Percentiles rank a stretch among this genome's conserved stretches.
phyloP scores from a whole-genome alignment of 805 yeast species.

The Nakazawaea peltata region DNA sequence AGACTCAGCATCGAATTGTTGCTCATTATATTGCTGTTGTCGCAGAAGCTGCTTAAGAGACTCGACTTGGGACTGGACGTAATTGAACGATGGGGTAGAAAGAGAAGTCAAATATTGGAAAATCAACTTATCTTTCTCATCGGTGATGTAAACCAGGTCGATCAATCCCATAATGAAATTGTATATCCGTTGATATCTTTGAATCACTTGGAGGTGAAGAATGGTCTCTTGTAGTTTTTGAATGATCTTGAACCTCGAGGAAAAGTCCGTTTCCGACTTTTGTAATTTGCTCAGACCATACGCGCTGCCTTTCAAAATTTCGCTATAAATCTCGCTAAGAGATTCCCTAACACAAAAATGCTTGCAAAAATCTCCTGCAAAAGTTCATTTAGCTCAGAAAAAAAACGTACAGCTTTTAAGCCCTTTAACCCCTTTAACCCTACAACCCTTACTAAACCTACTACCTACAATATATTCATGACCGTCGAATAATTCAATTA shows the following conservation, averaged over 20 bases:
- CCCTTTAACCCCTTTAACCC: too few relatives aligned
- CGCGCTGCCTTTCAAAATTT: too few relatives aligned
- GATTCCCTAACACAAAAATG: too few relatives aligned
- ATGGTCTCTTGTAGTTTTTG: background rate
- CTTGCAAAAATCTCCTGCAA: too few relatives aligned
- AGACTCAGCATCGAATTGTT: slow-evolving; percentile 8
- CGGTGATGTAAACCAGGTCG: slow-evolving; percentile 21
- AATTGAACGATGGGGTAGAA: slow-evolving; percentile 19
- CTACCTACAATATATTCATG: too few relatives aligned
- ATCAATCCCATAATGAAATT: slow-evolving; percentile 26
- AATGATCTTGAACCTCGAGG: too few relatives aligned
- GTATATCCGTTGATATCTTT: background rate
- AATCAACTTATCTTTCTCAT: slow-evolving; percentile 17
- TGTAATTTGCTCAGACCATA: background rate
- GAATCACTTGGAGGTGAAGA: background rate
- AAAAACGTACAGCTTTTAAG: too few relatives aligned
- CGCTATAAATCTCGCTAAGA: too few relatives aligned
- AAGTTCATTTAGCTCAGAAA: too few relatives aligned
- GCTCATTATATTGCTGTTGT: slow-evolving; percentile 6
- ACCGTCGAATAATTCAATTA: too few relatives aligned
- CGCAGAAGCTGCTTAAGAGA: too few relatives aligned
- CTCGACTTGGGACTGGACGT: slow-evolving; percentile 17
- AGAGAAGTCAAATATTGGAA: slow-evolving; percentile 18
- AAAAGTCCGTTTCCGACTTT: slow-evolving; percentile 1
- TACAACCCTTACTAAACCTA: too few relatives aligned